Conservation (phyloP, 2,329 filamentous ascomycete genomes). For the Ophiobolus disseminans region DNA sequence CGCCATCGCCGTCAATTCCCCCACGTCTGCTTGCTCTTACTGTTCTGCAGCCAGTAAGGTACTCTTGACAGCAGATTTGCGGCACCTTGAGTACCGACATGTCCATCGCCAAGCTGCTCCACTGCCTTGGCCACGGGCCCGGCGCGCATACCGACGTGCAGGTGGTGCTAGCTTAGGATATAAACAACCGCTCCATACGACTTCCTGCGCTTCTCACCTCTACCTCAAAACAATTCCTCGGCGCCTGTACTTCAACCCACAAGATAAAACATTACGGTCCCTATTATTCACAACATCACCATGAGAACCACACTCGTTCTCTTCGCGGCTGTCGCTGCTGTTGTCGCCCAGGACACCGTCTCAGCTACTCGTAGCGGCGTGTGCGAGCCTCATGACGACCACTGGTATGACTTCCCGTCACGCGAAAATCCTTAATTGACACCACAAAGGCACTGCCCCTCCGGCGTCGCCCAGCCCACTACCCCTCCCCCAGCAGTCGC, state of each 20-base stretch:
- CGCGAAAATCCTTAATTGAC: conserved; percentile 1
- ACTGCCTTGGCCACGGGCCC: conserved; percentile 32
- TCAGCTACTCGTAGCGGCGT: conserved; percentile 21
- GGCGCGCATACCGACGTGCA: conserved; percentile 9
- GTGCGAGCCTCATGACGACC: conserved; percentile 34
- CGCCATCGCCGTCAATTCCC: conserved; percentile 8
- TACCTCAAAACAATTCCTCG: conserved; percentile 8
- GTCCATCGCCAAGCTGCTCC: conserved; percentile 31
- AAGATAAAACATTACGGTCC: conserved; percentile 5
- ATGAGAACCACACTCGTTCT: conserved; percentile 31
- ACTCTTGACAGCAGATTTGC: conserved; percentile 12
- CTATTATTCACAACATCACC: conserved; percentile 4
- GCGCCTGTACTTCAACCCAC: not conserved
- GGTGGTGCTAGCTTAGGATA: conserved; percentile 4
- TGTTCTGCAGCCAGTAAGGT: conserved; percentile 10
- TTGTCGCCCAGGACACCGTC: conserved; percentile 26
- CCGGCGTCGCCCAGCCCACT: conserved; percentile 25
- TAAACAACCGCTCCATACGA: conserved; percentile 12
- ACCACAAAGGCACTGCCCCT: conserved; percentile 24
- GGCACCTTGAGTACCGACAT: conserved; percentile 34
- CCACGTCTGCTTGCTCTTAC: not conserved
- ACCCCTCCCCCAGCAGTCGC: conserved; percentile 14
- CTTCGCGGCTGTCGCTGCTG: conserved; percentile 17
- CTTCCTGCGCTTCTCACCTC: conserved; percentile 2
- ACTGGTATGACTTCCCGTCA: conserved; percentile 22